Evolutionary conservation across 805 yeast genomes (phyloP).

Genomic region (Naumovozyma dairenensis): DNA sequence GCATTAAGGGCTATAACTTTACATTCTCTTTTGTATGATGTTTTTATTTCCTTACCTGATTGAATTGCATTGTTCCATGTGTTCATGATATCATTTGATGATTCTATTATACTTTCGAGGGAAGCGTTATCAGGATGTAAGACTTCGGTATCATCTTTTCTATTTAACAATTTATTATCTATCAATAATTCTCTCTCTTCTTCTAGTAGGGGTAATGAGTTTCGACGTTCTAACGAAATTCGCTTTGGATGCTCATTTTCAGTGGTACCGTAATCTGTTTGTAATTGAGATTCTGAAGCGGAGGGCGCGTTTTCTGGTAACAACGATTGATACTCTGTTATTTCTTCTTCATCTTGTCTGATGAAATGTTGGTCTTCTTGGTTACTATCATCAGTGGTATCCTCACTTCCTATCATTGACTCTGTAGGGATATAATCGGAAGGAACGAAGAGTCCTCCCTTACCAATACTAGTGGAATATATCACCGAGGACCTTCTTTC

Average conservation of each 20-base stretch:
- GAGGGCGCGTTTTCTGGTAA: conserved; percentile 17
- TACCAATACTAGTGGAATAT: conserved; percentile 27
- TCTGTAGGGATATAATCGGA: conserved; percentile 20
- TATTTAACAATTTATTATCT: conserved; percentile 21
- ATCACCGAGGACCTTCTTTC: conserved; percentile 26
- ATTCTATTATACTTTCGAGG: background rate
- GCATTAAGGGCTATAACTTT: conserved; percentile 37
- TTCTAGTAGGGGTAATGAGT: conserved; percentile 16
- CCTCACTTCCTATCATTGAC: conserved; percentile 7
- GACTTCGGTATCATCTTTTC: background rate
- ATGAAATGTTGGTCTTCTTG: conserved; percentile 1
- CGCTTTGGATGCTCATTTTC: background rate
- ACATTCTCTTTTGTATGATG: conserved; percentile 35
- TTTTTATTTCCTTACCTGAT: conserved; percentile 20
- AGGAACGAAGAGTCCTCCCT: conserved; percentile 25
- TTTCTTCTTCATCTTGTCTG: background rate
- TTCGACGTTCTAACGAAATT: conserved; percentile 1
- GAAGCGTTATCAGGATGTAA: background rate
- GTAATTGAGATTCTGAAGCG: conserved; percentile 15
- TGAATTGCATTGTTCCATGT: conserved; percentile 27
- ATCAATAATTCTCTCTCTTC: conserved; percentile 28
- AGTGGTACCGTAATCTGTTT: conserved; percentile 4
- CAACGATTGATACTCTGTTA: conserved; percentile 7
- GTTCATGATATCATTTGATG: conserved; percentile 13
- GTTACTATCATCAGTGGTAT: conserved; percentile 9